These are phyloP conservation scores for Rickenella mellea DNA, from an alignment of 768 basidiomycete species.

Conservation along the genomic window DNA sequence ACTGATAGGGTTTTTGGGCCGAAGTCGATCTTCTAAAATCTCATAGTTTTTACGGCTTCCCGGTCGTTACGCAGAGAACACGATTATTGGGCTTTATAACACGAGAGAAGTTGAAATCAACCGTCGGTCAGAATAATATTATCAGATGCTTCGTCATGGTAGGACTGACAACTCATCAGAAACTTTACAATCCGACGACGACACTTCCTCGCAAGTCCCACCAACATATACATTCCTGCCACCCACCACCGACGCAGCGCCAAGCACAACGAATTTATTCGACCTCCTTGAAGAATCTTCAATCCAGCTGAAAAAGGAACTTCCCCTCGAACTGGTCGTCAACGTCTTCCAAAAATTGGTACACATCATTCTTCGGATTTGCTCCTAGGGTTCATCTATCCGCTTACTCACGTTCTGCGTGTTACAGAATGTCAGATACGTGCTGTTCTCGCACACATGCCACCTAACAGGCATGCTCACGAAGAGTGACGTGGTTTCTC, in stretches of 20 bases:
- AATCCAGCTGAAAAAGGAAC: slow-evolving; percentile 57
- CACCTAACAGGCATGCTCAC: slow-evolving; percentile 57
- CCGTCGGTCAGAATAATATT: slow-evolving; percentile 19
- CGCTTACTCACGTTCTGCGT: not conserved
- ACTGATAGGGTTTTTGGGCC: slow-evolving; percentile 1
- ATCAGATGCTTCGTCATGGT: not conserved
- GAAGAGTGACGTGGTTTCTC: slow-evolving; percentile 53
- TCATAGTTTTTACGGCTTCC: slow-evolving; percentile 53
- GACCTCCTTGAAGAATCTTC: slow-evolving; percentile 34
- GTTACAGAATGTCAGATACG: slow-evolving; percentile 53
- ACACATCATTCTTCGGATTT: slow-evolving; percentile 2
- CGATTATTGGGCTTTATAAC: slow-evolving; percentile 51
- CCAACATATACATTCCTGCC: slow-evolving; percentile 14
- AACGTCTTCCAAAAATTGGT: slow-evolving; percentile 71
- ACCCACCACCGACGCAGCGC: slow-evolving; percentile 1
- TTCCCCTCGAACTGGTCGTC: slow-evolving; percentile 62
- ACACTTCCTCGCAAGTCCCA: slow-evolving; percentile 5
- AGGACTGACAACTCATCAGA: slow-evolving; percentile 11
- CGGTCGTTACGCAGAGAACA: slow-evolving; percentile 41
- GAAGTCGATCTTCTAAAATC: slow-evolving; percentile 31
- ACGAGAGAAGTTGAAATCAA: slow-evolving; percentile 38
- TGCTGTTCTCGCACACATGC: slow-evolving; percentile 55
- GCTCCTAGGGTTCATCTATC: slow-evolving; percentile 4
- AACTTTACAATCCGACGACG: slow-evolving; percentile 13
- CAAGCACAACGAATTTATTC: slow-evolving; percentile 20